A percentile compares a stretch with the other conserved stretches of the same genome.
These are phyloP conservation scores for Monilinia fructicola DNA, from an alignment of 2,329 filamentous ascomycete species.

Conservation along the genomic window DNA sequence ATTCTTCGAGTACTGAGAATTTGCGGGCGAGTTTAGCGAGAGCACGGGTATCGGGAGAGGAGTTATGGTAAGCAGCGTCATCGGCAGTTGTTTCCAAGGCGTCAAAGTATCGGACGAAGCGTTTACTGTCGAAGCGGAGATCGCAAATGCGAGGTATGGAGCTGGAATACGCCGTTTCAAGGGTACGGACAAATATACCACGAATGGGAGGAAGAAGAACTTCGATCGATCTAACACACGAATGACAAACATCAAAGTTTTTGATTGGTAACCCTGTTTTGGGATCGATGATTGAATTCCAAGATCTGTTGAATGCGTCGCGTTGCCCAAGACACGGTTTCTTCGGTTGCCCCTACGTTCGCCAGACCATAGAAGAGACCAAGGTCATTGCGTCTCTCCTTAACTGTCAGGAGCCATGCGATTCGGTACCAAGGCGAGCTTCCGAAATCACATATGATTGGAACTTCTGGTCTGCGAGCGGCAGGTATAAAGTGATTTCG, in stretches of 20 bases:
- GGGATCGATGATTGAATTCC: constrained; percentile 74
- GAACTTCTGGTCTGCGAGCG: constrained; percentile 55
- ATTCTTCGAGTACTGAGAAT: constrained; percentile 34
- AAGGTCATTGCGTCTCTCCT: constrained; percentile 65
- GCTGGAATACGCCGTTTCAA: constrained; percentile 41
- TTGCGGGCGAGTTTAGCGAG: constrained; percentile 34
- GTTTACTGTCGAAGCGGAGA: constrained; percentile 59
- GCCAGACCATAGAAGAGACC: constrained; percentile 69
- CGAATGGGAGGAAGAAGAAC: constrained; percentile 70
- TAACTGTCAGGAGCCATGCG: constrained; percentile 77
- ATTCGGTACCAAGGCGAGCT: constrained; percentile 76
- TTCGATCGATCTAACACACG: constrained; percentile 71
- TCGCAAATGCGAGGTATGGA: constrained; percentile 62
- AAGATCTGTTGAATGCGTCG: constrained; percentile 56
- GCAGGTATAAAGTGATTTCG: constrained; percentile 64
- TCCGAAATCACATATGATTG: constrained; percentile 76
- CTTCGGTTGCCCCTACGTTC: constrained; percentile 56
- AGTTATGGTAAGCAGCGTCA: constrained; percentile 43
- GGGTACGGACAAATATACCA: constrained; percentile 57
- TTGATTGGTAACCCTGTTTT: constrained; percentile 62
- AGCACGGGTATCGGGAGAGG: constrained; percentile 34
- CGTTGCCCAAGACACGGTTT: constrained; percentile 58
- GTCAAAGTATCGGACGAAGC: constrained; percentile 61
- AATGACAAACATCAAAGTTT: constrained; percentile 72
- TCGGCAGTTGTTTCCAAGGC: constrained; percentile 59